Base-by-base conservation (phyloP, 1,139 yeast genomes). In the Hyphopichia wangnamkhiaoensis region DNA sequence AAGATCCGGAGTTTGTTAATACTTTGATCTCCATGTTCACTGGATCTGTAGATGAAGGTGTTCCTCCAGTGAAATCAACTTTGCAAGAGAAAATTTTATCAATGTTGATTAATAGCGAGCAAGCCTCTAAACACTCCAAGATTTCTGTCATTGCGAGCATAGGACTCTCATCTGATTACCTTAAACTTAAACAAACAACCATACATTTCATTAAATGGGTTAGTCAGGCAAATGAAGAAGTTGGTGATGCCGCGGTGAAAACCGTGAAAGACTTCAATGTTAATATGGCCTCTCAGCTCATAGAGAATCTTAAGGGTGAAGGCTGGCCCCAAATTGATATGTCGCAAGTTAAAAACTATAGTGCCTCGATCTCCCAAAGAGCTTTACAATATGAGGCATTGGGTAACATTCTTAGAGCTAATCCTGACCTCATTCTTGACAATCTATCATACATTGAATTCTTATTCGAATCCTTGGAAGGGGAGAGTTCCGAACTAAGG, bases 341-440 rank as follows among this genome's bases (percentile, higher is more conserved):
- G 1, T 58, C 69, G 0, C 48, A 51, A 2, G 59, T 58, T 4
- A 56, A 55, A n/a, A 61, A 60, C 37, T 62, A 59, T 41, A 44
- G 63, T 1, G 48, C 64, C 4, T 55, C 64, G 8, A 45, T 71
- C 1, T 48, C 56, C 2, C 74, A 80, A 44, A 74, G 95, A 47
- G 74, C 78, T 50, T 64, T 75, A 23, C 88, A 85, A 45, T 90
- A 88, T 53, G 96, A 88, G 55, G 82, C 94, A 0, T 61, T 90
- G 34, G 93, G 95, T 2, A 74, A 79, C 29, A 67, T 88, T 10
- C 58, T 87, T 35, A 73, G 74, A 39, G 68, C 79, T 16, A 71
- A 75, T 23, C 73, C 81, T 0, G 55, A 56, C 0, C 59, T 81
- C 14, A 58, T 83, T 25, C 48, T 41, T 20, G 42, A 65, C 9